Evolutionary conservation across 495 filamentous ascomycete species (phyloP).

Genomic region (Letharia lupina): DNA sequence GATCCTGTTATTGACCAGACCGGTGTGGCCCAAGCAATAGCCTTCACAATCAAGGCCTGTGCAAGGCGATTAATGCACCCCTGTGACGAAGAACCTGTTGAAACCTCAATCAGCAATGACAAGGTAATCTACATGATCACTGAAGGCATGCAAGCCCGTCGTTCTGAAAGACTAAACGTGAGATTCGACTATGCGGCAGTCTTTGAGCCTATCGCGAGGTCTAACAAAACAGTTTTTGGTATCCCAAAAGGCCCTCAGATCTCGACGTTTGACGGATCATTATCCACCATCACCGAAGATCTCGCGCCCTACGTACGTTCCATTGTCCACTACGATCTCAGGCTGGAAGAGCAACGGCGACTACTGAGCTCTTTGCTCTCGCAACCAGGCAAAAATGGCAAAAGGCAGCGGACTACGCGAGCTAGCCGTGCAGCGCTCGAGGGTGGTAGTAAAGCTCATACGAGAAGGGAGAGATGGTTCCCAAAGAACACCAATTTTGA

Average conservation of each 20-base stretch:
- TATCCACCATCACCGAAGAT: conserved; percentile 57
- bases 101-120: neutral
- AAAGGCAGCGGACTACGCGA: conserved; percentile 66
- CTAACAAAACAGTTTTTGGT: conserved; percentile 35
- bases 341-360: conserved; percentile 56
- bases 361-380: conserved; percentile 55
- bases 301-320: conserved; percentile 75
- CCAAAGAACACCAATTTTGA: conserved; percentile 53
- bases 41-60: conserved; percentile 31
- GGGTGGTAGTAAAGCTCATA: conserved; percentile 63
- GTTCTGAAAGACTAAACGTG: neutral
- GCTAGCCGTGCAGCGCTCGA: conserved; percentile 76
- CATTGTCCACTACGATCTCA: conserved; percentile 68
- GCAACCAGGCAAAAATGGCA: conserved; percentile 42
- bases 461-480: conserved; percentile 73
- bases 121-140: conserved; percentile 10
- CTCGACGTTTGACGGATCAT: conserved; percentile 64
- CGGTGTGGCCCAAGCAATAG: conserved; percentile 30
- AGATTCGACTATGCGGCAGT: conserved; percentile 25
- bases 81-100: neutral
- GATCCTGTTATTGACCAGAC: conserved; percentile 36
- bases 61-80: conserved; percentile 5
- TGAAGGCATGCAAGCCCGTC: neutral
- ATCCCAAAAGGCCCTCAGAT: conserved; percentile 33
- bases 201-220: conserved; percentile 49